Base-by-base conservation (phyloP, 2,329 filamentous ascomycete genomes). In the Chaetomium sp. region DNA sequence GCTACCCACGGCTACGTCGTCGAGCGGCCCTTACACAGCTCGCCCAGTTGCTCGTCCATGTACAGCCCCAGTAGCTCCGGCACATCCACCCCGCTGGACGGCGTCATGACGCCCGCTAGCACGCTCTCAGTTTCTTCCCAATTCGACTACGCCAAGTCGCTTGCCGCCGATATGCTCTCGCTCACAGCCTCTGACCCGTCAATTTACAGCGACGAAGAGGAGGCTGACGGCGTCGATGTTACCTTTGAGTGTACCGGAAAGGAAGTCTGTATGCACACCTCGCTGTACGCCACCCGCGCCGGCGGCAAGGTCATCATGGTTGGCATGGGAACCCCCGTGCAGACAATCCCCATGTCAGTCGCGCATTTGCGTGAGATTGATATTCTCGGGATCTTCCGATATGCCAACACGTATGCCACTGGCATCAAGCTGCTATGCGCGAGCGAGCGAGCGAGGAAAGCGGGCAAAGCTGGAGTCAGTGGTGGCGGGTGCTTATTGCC, bases 211-310 rank as follows among this genome's bases (percentile, higher is more conserved):
- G 65, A 68, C 33, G 74, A 76, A 6, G 76, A 79, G 27, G 84
- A 87, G 50, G 82, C 87, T 64, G 79, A 75, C 1, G 85, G 87
- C 47, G 79, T 89, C 2, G 85, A 89, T 64, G 71, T 86, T 5
- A 81, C 86, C 0, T 90, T 90, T 61, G 87, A 91, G 70, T 90
- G 87, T 66, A 90, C 87, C 0, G 87, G 87, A 34, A 88, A 89
- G 58, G 86, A 88, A 59, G 77, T 80, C 0, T 89, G 87, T 67
- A 84, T 89, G 72, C 87, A 89, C 67, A 86, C 85, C 1, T 79
- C 82, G n/a, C 81, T 91, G 19, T 90, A 87, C 62, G 85, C 85
- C 3, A 85, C 86, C 8, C 78, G 78, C 56, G 78, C 87, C 0
- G 88, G 87, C 33, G 87, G 87, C 14, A 86, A 85, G 63, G 76